A percentile compares a stretch with the other conserved stretches of the same genome.
Conservation (phyloP, 2,329 filamentous ascomycete species). For the Zymoseptoria passerinii region DNA sequence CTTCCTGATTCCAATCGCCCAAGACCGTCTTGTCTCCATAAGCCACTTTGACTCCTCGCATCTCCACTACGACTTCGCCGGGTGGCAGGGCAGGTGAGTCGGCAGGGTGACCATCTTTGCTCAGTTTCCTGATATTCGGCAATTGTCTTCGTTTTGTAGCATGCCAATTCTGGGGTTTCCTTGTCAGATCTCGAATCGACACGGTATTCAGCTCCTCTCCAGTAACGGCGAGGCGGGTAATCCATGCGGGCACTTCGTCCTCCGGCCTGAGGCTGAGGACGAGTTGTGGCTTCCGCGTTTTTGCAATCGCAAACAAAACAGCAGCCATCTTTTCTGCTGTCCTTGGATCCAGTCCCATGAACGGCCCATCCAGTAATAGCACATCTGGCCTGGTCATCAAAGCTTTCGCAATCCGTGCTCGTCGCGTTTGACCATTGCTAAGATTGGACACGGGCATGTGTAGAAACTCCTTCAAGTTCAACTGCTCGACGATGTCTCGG, state of each 20-base stretch:
- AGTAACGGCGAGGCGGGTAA: constrained; percentile 72
- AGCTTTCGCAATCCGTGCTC: constrained; percentile 81
- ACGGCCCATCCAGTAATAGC: constrained; percentile 82
- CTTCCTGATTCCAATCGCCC: constrained; percentile 65
- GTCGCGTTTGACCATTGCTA: constrained; percentile 84
- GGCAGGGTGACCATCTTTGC: constrained; percentile 25
- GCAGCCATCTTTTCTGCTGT: constrained; percentile 64
- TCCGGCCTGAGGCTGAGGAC: constrained; percentile 74
- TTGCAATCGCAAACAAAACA: constrained; percentile 61
- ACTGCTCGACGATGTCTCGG: constrained; percentile 56
- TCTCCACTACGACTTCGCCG: constrained; percentile 72
- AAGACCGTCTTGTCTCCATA: constrained; percentile 73
- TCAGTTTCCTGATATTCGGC: constrained; percentile 5
- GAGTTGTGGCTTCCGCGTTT: constrained; percentile 59
- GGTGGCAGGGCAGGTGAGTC: constrained; percentile 23
- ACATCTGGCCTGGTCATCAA: constrained; percentile 71
- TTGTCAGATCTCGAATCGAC: neutral
- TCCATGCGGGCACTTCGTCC: constrained; percentile 81
- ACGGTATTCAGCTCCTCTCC: constrained; percentile 47
- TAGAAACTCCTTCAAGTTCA: constrained; percentile 61
- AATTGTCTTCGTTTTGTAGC: neutral
- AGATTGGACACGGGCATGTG: constrained; percentile 80
- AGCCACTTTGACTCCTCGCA: constrained; percentile 72
- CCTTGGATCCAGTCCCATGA: constrained; percentile 88
- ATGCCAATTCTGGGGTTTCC: neutral